phyloP scores from a whole-genome alignment of 1,139 yeast genomes.

The Pichia cactophila region DNA sequence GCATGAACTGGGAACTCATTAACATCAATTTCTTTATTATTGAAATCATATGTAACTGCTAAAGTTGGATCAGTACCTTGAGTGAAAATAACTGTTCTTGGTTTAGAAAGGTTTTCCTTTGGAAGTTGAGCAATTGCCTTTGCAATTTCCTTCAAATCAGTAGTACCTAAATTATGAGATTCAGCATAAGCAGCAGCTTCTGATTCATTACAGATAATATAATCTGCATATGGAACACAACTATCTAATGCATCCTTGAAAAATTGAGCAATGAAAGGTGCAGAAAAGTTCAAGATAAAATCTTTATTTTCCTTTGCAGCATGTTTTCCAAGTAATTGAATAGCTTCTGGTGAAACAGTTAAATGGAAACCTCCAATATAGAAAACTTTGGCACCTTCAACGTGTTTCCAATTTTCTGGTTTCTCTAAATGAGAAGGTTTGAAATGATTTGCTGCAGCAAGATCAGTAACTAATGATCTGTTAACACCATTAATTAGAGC shows the following conservation, averaged over 20 bases:
- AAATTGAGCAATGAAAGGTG: conserved; percentile 94
- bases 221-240: conserved; percentile 81
- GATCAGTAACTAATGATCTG: conserved; percentile 91
- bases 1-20: conserved; percentile 62
- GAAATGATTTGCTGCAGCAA: conserved; percentile 98
- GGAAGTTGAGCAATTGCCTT: conserved; percentile 73
- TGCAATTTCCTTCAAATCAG: conserved; percentile 72
- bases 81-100: conserved; percentile 84
- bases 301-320: conserved; percentile 82
- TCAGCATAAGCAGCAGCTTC: conserved; percentile 95
- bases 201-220: conserved; percentile 89
- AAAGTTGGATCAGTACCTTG: conserved; percentile 90
- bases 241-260: conserved; percentile 86
- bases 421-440: conserved; percentile 78
- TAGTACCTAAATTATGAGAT: conserved; percentile 57
- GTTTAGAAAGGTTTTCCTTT: conserved; percentile 60
- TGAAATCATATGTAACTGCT: conserved; percentile 49
- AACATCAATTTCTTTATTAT: conserved; percentile 39
- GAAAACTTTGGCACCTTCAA: conserved; percentile 71
- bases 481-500: conserved; percentile 76
- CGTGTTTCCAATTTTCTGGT: conserved; percentile 85
- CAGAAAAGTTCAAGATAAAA: conserved; percentile 81
- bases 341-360: conserved; percentile 96
- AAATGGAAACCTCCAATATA: conserved; percentile 98
- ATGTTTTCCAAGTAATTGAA: conserved; percentile 80